These are phyloP conservation scores for Davidsoniella virescens DNA, from an alignment of 2,329 filamentous ascomycete species.

Conservation along the genomic window DNA sequence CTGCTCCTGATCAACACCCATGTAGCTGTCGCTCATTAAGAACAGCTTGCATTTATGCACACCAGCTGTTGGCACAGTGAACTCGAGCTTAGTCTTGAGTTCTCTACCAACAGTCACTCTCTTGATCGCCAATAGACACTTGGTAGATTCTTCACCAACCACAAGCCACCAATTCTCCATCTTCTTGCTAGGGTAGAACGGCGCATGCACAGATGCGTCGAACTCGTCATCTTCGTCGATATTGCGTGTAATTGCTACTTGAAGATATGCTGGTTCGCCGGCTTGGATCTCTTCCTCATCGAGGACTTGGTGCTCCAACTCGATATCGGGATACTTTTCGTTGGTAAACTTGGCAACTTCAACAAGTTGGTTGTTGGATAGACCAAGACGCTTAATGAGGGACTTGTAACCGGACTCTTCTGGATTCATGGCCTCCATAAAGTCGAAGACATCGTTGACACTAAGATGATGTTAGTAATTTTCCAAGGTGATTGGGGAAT, in stretches of 20 bases:
- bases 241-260: slow-evolving; percentile 72
- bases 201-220: slow-evolving; percentile 77
- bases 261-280: slow-evolving; percentile 66
- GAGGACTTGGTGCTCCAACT: slow-evolving; percentile 74
- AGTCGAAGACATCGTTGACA: slow-evolving; percentile 89
- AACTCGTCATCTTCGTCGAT: slow-evolving; percentile 51
- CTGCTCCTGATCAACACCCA: slow-evolving; percentile 92
- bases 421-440: slow-evolving; percentile 98
- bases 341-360: slow-evolving; percentile 94
- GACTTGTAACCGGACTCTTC: slow-evolving; percentile 66
- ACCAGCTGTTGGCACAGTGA: slow-evolving; percentile 69
- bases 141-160: slow-evolving; percentile 79
- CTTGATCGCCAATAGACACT: slow-evolving; percentile 83
- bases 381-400: slow-evolving; percentile 60
- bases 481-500: neutral
- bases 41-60: slow-evolving; percentile 80
- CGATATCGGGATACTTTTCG: slow-evolving; percentile 86
- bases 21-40: slow-evolving; percentile 93
- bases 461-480: slow-evolving; percentile 28
- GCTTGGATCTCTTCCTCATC: slow-evolving; percentile 67
- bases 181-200: slow-evolving; percentile 84
- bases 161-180: slow-evolving; percentile 98
- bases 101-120: slow-evolving; percentile 71
- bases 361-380: slow-evolving; percentile 66
- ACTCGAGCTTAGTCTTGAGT: slow-evolving; percentile 68